Conservation (phyloP, 2,329 filamentous ascomycete genomes). For the Claviceps spartinae region DNA sequence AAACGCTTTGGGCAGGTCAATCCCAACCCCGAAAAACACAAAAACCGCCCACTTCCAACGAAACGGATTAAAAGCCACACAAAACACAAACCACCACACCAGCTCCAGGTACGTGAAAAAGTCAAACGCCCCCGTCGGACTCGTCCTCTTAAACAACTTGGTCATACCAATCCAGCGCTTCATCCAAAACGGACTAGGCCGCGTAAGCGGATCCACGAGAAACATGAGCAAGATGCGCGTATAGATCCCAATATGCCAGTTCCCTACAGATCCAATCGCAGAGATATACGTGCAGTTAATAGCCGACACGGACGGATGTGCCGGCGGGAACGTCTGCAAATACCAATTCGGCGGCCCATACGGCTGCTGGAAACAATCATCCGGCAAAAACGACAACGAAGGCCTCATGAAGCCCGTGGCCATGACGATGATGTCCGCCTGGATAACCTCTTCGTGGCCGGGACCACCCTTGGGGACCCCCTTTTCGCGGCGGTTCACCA, state of each 20-base stretch:
- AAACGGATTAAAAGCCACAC: slow-evolving; percentile 68
- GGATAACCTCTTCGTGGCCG: slow-evolving; percentile 49
- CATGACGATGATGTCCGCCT: slow-evolving; percentile 67
- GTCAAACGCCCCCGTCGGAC: slow-evolving; percentile 67
- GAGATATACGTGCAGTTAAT: slow-evolving; percentile 76
- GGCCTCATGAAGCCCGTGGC: slow-evolving; percentile 73
- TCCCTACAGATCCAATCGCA: slow-evolving; percentile 69
- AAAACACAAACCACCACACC: slow-evolving; percentile 75
- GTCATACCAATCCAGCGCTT: slow-evolving; percentile 80
- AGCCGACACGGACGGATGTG: slow-evolving; percentile 58
- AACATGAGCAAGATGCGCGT: slow-evolving; percentile 80
- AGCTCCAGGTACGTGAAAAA: slow-evolving; percentile 84
- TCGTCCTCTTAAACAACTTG: slow-evolving; percentile 50
- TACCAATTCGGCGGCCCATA: slow-evolving; percentile 81
- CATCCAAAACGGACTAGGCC: slow-evolving; percentile 63
- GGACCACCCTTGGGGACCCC: slow-evolving; percentile 67
- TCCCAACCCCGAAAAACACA: slow-evolving; percentile 64
- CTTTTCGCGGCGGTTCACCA: slow-evolving; percentile 56
- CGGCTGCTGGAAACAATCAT: slow-evolving; percentile 56
- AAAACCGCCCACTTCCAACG: slow-evolving; percentile 83
- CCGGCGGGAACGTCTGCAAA: slow-evolving; percentile 69
- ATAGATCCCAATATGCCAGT: slow-evolving; percentile 85
- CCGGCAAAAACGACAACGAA: slow-evolving; percentile 57
- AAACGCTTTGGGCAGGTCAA: slow-evolving; percentile 49
- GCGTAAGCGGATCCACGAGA: slow-evolving; percentile 61